phyloP scores from a whole-genome alignment of 768 basidiomycete species.

The Xerocomus brunneocitrinus region DNA sequence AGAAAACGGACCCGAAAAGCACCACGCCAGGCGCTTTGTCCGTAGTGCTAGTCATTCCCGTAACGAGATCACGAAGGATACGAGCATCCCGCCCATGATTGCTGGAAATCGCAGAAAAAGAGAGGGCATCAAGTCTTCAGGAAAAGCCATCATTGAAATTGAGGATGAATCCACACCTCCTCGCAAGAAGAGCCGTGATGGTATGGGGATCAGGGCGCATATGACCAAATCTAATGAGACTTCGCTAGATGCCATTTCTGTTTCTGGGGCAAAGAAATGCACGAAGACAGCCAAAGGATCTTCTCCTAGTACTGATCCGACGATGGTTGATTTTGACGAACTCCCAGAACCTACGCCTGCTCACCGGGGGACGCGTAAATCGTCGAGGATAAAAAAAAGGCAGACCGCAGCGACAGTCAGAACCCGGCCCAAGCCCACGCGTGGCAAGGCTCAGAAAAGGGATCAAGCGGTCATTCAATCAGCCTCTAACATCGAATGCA shows the following conservation, averaged over 20 bases:
- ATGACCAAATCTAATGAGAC: background rate
- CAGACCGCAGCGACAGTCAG: background rate
- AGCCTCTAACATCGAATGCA: background rate
- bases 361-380: constrained; percentile 12
- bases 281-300: constrained; percentile 32
- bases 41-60: background rate
- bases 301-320: constrained; percentile 20
- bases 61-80: constrained; percentile 2
- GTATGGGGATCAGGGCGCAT: background rate
- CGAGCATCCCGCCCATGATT: constrained; percentile 7
- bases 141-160: constrained; percentile 4
- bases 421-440: constrained; percentile 25
- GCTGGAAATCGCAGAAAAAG: constrained; percentile 28
- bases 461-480: constrained; percentile 3
- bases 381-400: constrained; percentile 15
- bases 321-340: constrained; percentile 30
- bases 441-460: constrained; percentile 14
- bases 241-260: background rate
- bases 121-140: constrained; percentile 8
- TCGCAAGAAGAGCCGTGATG: constrained; percentile 20
- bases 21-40: background rate
- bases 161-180: constrained; percentile 13
- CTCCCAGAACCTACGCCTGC: constrained; percentile 19
- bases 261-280: constrained; percentile 27
- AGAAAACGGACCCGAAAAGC: background rate